phyloP scores from a whole-genome alignment of 2,329 filamentous ascomycete genomes.

The Claviceps monticola region DNA sequence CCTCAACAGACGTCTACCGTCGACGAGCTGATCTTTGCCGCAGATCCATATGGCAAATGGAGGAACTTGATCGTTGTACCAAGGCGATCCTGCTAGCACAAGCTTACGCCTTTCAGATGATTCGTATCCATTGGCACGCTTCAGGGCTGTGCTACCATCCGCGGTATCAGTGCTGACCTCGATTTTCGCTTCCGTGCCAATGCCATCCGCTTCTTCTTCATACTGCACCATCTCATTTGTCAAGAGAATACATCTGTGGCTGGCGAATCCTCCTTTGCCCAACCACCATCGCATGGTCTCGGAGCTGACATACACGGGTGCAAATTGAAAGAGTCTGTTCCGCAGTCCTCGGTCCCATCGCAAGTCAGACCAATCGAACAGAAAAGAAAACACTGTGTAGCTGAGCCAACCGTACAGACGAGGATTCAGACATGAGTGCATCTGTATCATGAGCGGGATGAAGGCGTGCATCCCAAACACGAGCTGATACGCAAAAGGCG shows the following conservation, averaged over 20 bases:
- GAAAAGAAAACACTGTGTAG: constrained; percentile 77
- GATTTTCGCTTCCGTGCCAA: constrained; percentile 1
- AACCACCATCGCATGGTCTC: constrained; percentile 96
- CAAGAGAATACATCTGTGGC: constrained; percentile 73
- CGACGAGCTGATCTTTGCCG: constrained; percentile 71
- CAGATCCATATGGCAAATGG: constrained; percentile 83
- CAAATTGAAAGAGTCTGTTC: constrained; percentile 80
- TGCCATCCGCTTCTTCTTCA: constrained; percentile 48
- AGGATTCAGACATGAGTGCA: constrained; percentile 54
- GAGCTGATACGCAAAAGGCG: constrained; percentile 59
- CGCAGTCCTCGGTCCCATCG: constrained; percentile 73
- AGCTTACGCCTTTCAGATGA: constrained; percentile 12
- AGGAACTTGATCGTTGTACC: constrained; percentile 69
- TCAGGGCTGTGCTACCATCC: background rate
- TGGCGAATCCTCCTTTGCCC: constrained; percentile 65
- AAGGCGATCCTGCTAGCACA: constrained; percentile 41
- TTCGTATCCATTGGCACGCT: background rate
- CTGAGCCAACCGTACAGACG: constrained; percentile 66
- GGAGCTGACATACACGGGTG: constrained; percentile 77
- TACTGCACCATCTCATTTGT: constrained; percentile 55
- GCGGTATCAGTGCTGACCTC: background rate
- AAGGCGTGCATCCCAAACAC: constrained; percentile 89
- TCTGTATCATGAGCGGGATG: constrained; percentile 84
- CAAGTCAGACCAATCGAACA: constrained; percentile 77
- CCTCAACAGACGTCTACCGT: constrained; percentile 59